Base-by-base conservation (phyloP, 2,329 filamentous ascomycete species). In the Pseudonectria foliicola region DNA sequence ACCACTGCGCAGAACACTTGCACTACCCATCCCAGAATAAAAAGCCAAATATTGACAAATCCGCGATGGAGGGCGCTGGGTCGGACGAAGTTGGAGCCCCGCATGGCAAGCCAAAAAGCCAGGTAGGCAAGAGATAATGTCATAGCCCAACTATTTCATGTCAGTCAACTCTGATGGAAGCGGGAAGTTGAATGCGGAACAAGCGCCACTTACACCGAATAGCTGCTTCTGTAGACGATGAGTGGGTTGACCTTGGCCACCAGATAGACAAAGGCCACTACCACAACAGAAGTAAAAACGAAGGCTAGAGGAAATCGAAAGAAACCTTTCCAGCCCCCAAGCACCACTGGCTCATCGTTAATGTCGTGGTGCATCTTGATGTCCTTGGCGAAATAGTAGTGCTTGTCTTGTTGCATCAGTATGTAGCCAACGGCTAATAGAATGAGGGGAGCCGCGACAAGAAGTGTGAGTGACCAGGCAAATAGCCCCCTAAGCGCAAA, bases 191-290 rank as follows among this genome's bases (percentile, higher is more conserved):
- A 18, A 7, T n/a, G n/a, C n/a, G n/a, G n/a, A n/a, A 13, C 2
- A 7, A 14, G 2, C 10, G 13, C 1, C 7, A 63, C 70, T 58
- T 54, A 73, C 53, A 95, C 82, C 5, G 85, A 72, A 56, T 92
- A 96, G 31, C 80, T 73, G 50, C 84, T 93, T 61, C 86, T 89
- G 63, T 95, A 92, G n/a, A 92, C 68, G 49, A 96, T 87, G 50
- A 86, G 75, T 1, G 90, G 88, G 54, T 96, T 96, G 54, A 90
- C 65, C 59, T 92, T 93, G 25, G 76, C 75, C 27, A 94, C 52
- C 33, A 96, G 61, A 47, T 84, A 84, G 2, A 85, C 82, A 13
- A 86, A 68, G 1, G 77, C 85, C 15, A 93, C 59, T 0, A 83
- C 77, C n/a, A 83, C 64, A 1, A 71, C 79, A 2, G 74, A 76